These are phyloP conservation scores for Bryoerythrophyllum caledonicum DNA, from an alignment of 225 moss, liverwort and hornwort species.

Conservation along the genomic window DNA sequence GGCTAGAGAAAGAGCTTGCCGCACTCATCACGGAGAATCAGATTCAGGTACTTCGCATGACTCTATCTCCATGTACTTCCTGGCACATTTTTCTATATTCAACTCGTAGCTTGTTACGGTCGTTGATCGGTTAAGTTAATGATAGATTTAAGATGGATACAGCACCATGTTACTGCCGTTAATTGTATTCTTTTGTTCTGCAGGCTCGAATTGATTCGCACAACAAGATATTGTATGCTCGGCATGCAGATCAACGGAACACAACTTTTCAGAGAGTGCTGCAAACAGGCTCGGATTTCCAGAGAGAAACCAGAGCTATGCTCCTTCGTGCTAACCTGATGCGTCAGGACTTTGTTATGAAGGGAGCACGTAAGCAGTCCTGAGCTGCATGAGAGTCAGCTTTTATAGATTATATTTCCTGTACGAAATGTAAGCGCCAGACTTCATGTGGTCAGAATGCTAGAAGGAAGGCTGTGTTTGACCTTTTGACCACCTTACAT, in stretches of 20 bases:
- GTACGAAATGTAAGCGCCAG: conserved; percentile 3
- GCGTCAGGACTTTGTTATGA: conserved; percentile 97
- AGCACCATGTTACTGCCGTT: background rate
- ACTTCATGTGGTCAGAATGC: conserved; percentile 11
- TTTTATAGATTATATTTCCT: background rate
- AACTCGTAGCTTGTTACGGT: background rate
- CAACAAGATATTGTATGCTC: conserved; percentile 98
- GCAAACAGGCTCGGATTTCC: conserved; percentile 95
- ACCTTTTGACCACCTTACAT: conserved; percentile 9
- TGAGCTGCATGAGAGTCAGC: conserved; percentile 24
- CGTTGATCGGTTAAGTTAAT: background rate
- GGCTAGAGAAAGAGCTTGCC: conserved; percentile 97
- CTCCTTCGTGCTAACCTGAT: conserved; percentile 92
- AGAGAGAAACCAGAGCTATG: conserved; percentile 98
- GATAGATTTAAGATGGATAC: conserved; percentile 7
- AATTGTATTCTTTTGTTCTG: background rate
- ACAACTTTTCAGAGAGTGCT: conserved; percentile 91
- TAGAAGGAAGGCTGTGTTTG: conserved; percentile 14
- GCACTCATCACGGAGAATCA: conserved; percentile 96
- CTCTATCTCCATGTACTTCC: conserved; percentile 5
- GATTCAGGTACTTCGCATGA: conserved; percentile 70
- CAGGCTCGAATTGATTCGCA: conserved; percentile 99
- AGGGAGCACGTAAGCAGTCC: conserved; percentile 64
- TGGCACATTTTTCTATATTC: background rate
- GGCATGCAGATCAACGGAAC: conserved; percentile 98